These are phyloP conservation scores for Phialophora verrucosa DNA, from an alignment of 2,329 filamentous ascomycete genomes.

Conservation along the genomic window DNA sequence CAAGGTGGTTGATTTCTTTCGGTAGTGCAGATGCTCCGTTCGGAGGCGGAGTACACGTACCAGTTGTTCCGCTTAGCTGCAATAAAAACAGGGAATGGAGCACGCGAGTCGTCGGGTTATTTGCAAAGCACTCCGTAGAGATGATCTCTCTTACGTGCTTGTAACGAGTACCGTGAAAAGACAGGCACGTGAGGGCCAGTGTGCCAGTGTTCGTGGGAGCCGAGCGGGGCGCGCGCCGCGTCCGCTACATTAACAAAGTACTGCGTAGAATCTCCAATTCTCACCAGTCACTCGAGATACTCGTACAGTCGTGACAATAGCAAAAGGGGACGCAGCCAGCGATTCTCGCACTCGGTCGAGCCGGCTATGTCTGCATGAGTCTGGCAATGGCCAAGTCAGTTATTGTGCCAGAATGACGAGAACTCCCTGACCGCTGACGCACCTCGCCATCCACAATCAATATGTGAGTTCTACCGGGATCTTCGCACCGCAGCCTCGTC, in stretches of 20 bases:
- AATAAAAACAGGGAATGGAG: neutral
- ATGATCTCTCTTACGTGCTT: too few species aligned
- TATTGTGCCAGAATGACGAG: neutral
- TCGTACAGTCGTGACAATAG: neutral
- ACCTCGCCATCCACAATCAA: neutral
- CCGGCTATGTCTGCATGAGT: neutral
- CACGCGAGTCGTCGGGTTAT: neutral
- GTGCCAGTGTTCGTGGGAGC: neutral
- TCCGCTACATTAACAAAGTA: too few species aligned
- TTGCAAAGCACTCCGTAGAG: neutral
- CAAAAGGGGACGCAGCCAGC: neutral
- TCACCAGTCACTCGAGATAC: neutral
- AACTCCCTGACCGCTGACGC: neutral
- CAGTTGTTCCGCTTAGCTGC: neutral
- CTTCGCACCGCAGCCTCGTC: neutral
- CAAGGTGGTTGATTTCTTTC: neutral
- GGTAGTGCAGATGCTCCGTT: too few species aligned
- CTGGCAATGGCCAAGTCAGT: neutral
- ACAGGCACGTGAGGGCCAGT: neutral
- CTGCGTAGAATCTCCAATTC: neutral
- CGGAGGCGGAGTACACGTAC: neutral
- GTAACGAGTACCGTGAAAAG: too few species aligned
- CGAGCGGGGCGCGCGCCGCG: too few species aligned
- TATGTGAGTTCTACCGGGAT: neutral
- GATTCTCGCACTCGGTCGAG: neutral